Evolutionary conservation across 768 basidiomycete species (phyloP), one percentile per base, ranked within the genome.

Genomic region (Pleurotus tuoliensis): DNA sequence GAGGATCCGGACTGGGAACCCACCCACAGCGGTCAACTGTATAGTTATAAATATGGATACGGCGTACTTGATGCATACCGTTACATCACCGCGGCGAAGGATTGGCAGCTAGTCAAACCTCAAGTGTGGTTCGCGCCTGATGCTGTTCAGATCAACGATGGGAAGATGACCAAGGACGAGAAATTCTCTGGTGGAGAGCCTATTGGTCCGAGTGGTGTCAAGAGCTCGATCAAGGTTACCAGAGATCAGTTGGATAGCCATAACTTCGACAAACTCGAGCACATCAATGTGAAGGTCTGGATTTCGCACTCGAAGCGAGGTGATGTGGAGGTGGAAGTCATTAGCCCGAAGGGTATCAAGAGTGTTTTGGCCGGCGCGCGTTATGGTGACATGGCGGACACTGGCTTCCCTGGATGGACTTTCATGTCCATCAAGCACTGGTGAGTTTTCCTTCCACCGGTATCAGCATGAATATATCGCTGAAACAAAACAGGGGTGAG

Each of bases 371-470:
- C 89, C 18, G 83, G 84, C 16, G 78, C 76, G 56, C 82, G 97
- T 59, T 64, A 75, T 34, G 76, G 76, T 11, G 97, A 99, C 66
- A 68, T 67, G 38, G 86, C 81, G 15, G 68, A 64, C 4, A 79
- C 76, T 7, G 96, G 97, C 7, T 96, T 81, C 68, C 83, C 83
- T n/a, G 95, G 92, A 0, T 99, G 97, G 97, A 87, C 81, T n/a
- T 99, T 99, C 69, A 98, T 98, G 94, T 84, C 85, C 30, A 82
- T 98, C 56, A 99, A 99, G 71, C 97, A 99, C 66, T 99, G 97
- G 96, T 95, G 57, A 69, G 84, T 72, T 46, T 12, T 15, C 8
- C 47, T 25, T 11, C 4, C 22, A 9, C 40, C 18, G 20, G 5
- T 39, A 2, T 5, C 39, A 8, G 40, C 18, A 12, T 4, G 15